phyloP scores from a whole-genome alignment of 768 basidiomycete species.

The Aureoboletus auriporus region DNA sequence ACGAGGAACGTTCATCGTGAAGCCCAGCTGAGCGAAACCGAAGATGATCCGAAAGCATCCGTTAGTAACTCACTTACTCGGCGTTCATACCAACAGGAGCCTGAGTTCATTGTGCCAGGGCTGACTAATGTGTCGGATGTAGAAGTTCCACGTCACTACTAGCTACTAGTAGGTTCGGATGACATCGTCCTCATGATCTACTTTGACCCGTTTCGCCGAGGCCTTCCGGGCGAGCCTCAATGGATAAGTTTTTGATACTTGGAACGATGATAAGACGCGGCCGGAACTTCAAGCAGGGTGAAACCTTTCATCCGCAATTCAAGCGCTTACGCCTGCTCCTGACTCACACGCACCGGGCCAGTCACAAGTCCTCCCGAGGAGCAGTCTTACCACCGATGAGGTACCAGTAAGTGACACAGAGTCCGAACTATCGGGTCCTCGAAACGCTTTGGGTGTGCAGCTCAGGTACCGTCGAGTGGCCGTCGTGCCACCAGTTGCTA shows the following conservation, averaged over 20 bases:
- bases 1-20: conserved; percentile 14
- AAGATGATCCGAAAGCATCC: conserved; percentile 17
- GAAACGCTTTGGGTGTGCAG: too few relatives aligned
- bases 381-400: neutral
- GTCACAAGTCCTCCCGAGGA: neutral
- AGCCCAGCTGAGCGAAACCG: conserved; percentile 5
- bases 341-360: neutral
- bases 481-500: too few relatives aligned
- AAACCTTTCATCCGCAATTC: neutral
- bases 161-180: neutral
- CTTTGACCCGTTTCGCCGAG: conserved; percentile 11
- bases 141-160: too few relatives aligned
- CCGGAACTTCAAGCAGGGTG: conserved; percentile 13
- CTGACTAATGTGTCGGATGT: neutral
- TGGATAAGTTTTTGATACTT: neutral
- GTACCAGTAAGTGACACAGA: neutral
- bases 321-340: neutral
- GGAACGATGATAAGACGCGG: neutral
- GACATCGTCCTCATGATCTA: neutral
- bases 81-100: neutral
- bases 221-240: neutral
- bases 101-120: neutral
- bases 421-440: too few relatives aligned
- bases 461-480: too few relatives aligned
- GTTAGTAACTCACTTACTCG: conserved; percentile 1